Conservation (phyloP, 1,139 yeast species). For the Zhuliangozyma parablackwelliae region DNA sequence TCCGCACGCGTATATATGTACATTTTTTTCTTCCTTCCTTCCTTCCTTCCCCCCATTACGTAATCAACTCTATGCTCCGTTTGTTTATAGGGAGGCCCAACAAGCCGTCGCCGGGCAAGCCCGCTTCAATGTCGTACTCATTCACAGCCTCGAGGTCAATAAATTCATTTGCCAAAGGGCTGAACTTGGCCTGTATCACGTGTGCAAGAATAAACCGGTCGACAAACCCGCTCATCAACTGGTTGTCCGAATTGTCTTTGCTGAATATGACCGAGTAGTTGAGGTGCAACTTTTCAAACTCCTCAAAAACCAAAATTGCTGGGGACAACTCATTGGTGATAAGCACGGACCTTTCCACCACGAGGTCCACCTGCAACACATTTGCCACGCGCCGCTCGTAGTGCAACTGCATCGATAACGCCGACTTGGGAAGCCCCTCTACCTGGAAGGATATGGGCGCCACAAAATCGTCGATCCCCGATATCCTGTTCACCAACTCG, state of each 20-base stretch:
- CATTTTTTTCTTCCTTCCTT: too few species aligned
- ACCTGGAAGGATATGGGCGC: constrained; percentile 23
- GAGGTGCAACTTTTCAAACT: constrained; percentile 38
- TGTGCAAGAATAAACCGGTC: constrained; percentile 36
- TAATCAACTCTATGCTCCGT: constrained; percentile 26
- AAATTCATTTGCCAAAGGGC: constrained; percentile 15
- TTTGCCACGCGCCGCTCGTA: constrained; percentile 17
- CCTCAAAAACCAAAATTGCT: constrained; percentile 31
- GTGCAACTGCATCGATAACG: constrained; percentile 23
- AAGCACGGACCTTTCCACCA: constrained; percentile 18
- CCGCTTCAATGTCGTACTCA: constrained; percentile 16
- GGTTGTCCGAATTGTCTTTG: constrained; percentile 12
- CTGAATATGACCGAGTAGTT: constrained; percentile 31
- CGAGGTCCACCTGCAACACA: constrained; percentile 14
- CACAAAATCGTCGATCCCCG: constrained; percentile 8
- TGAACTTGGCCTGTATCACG: constrained; percentile 28
- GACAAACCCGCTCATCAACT: constrained; percentile 34
- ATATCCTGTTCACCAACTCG: constrained; percentile 16
- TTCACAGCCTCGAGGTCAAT: constrained; percentile 6
- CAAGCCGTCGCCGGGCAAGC: constrained; percentile 4
- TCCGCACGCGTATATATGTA: too few species aligned
- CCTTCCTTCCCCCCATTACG: constrained; percentile 17
- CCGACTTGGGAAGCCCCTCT: constrained; percentile 13
- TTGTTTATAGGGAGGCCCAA: constrained; percentile 13
- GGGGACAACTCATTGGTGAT: constrained; percentile 32